Conservation (phyloP, 805 yeast species). For the Pichia ethanolica region DNA sequence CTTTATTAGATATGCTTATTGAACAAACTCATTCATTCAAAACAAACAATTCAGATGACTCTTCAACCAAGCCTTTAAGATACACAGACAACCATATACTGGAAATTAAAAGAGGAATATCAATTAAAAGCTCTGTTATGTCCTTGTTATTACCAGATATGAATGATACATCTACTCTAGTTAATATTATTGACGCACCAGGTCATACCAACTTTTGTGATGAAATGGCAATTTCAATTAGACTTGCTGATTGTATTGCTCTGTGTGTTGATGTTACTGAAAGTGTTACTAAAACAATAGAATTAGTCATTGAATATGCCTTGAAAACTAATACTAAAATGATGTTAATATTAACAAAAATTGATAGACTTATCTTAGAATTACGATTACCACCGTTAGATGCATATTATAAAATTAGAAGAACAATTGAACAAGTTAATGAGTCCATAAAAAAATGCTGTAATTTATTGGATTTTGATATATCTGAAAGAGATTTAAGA, state of each 20-base stretch:
- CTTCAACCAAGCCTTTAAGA: constrained; percentile 41
- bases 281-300: constrained; percentile 61
- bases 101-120: constrained; percentile 64
- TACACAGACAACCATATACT: constrained; percentile 67
- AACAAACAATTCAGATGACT: constrained; percentile 26
- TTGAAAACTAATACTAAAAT: constrained; percentile 44
- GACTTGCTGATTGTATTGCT: constrained; percentile 57
- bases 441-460: constrained; percentile 30
- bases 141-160: constrained; percentile 51
- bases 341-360: constrained; percentile 62
- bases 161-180: constrained; percentile 44
- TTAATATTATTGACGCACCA: constrained; percentile 78
- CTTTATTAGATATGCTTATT: constrained; percentile 62
- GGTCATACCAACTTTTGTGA: constrained; percentile 85
- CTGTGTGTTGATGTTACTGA: constrained; percentile 81
- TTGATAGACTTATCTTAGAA: constrained; percentile 82
- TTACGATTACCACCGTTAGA: constrained; percentile 67
- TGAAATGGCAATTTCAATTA: constrained; percentile 53
- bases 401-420: constrained; percentile 59
- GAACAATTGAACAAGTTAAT: constrained; percentile 60
- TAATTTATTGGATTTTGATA: constrained; percentile 11
- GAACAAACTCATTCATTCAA: constrained; percentile 52
- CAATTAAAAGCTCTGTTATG: constrained; percentile 57
- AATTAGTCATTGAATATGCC: constrained; percentile 44
- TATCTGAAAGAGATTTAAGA: constrained; percentile 2